Percentiles rank a stretch among this genome's conserved stretches.
Evolutionary conservation across 768 basidiomycete species (phyloP).

Genomic region (Macrolepiota dolichaula): DNA sequence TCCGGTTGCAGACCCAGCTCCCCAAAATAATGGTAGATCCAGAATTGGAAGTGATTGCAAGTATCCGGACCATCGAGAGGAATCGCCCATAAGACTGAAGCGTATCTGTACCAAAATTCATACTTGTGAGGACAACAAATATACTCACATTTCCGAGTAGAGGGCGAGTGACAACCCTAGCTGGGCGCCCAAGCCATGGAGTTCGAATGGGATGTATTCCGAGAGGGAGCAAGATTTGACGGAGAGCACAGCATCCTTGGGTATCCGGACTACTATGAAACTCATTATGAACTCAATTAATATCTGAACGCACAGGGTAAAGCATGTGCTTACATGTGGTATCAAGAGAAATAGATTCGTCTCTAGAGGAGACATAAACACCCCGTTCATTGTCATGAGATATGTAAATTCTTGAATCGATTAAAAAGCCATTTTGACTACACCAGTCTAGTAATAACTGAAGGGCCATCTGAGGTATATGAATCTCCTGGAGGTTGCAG

Average conservation of each 20-base stretch:
- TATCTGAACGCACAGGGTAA: background rate
- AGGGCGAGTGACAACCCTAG: constrained; percentile 62
- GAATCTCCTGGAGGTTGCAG: too few relatives aligned
- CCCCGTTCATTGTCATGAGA: too few relatives aligned
- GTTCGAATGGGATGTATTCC: constrained; percentile 36
- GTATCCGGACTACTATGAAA: constrained; percentile 58
- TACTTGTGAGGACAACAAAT: constrained; percentile 1
- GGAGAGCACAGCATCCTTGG: constrained; percentile 61
- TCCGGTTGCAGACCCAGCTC: constrained; percentile 11
- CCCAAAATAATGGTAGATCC: constrained; percentile 65
- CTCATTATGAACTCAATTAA: constrained; percentile 2
- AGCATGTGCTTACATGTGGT: constrained; percentile 29
- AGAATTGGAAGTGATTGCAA: constrained; percentile 62
- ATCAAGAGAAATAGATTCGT: constrained; percentile 26
- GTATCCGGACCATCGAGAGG: constrained; percentile 64
- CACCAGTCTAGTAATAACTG: too few relatives aligned
- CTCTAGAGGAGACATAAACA: background rate
- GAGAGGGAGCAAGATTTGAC: constrained; percentile 51
- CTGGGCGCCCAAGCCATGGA: constrained; percentile 57
- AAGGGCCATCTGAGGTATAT: too few relatives aligned
- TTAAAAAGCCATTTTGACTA: too few relatives aligned
- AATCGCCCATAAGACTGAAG: constrained; percentile 41
- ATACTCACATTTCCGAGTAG: constrained; percentile 55
- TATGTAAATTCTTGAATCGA: too few relatives aligned
- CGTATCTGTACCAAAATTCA: constrained; percentile 9